phyloP scores from a whole-genome alignment of 129 eudicot genomes.

The Daucus carota region DH1_v3.0 NC_030383.2:49288501-49289000 shows the following conservation, averaged over 20 bases:
- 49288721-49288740: constrained; percentile 2
- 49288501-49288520: neutral
- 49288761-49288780: constrained; percentile 19
- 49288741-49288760: neutral
- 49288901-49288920: neutral
- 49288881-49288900: neutral
- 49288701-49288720: neutral
- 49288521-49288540: neutral
- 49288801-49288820: constrained; percentile 88
- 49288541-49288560: neutral
- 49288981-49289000: neutral
- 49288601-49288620: neutral
- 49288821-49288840: constrained; percentile 89
- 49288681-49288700: neutral
- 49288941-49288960: too few relatives aligned
- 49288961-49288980: neutral
- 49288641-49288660: neutral
- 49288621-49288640: constrained; percentile 3
- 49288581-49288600: neutral
- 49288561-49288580: neutral
- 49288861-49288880: neutral
- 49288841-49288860: neutral
- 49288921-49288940: neutral
- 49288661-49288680: constrained; percentile 3
- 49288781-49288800: constrained; percentile 56